These are phyloP conservation scores for Colletotrichum eleusines DNA, from an alignment of 2,329 filamentous ascomycete species.

Conservation along the genomic window DNA sequence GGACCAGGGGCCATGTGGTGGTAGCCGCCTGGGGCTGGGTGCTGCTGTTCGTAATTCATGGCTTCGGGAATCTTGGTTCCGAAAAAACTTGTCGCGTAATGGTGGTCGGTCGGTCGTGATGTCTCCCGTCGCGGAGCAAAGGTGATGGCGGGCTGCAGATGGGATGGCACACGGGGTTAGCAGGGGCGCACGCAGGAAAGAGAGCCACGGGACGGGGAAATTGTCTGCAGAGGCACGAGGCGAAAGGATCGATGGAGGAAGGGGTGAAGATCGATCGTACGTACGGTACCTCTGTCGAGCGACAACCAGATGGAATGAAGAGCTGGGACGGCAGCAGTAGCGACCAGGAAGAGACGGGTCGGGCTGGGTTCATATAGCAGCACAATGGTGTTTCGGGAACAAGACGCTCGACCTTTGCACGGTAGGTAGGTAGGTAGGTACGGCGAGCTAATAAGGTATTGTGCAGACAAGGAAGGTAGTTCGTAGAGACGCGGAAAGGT, in stretches of 20 bases:
- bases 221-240: neutral
- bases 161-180: neutral
- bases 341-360: neutral
- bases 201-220: neutral
- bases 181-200: neutral
- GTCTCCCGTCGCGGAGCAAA: neutral
- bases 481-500: neutral
- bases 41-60: constrained; percentile 43
- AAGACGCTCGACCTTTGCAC: constrained; percentile 24
- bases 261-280: too few relatives aligned
- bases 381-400: constrained; percentile 16
- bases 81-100: neutral
- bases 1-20: constrained; percentile 34
- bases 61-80: neutral
- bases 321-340: neutral
- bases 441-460: neutral
- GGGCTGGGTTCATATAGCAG: constrained; percentile 35
- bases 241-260: neutral
- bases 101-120: neutral
- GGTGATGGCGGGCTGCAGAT: neutral
- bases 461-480: neutral
- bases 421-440: constrained; percentile 12
- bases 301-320: neutral
- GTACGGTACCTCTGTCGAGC: neutral
- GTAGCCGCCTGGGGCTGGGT: constrained; percentile 33